Evolutionary conservation across 2,329 filamentous ascomycete genomes (phyloP), one percentile per base, ranked within the genome.

Genomic region (Colletotrichum tropicicola): DNA sequence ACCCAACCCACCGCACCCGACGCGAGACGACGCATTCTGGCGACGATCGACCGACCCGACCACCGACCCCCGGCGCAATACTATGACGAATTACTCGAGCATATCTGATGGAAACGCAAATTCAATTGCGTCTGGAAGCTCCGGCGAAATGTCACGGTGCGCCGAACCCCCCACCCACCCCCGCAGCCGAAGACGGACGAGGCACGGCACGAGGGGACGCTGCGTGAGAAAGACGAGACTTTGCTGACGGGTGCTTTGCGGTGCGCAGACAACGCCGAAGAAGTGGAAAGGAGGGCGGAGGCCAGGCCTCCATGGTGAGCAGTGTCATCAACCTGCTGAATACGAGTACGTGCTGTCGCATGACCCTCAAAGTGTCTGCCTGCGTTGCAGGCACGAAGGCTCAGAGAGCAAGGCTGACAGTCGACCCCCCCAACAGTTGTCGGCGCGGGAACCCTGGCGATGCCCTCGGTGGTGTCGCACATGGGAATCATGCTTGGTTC

Each of bases 281-380:
- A 73, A 87, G 85, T 68, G 89, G 91, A 72, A 94, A 94, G 80
- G 89, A 92, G 77, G 87, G 85, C 60, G 91, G 91, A 65, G 94
- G 96, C 58, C 88, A 94, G 74, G 96, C 96, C 71, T 92, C 92
- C 71, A 97, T 92, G 89, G 78, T 91, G 57, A 97, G 94, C 81
- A 97, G 94, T 76, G 91, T 96, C 70, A 91, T 98, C 80, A 99
- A 99, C 77, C 84, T 99, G 69, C 85, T 98, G 69, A 99, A 99
- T 79, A 99, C 96, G 17, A 99, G 93, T 96, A 85, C 64, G 88
- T 72, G 51, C 43, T 7, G n/a, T 37, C 52, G 39, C n/a, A 23
- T 19, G 19, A 28, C 44, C 35, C 15, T n/a, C 17, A 27, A 10
- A 5, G 7, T 23, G 9, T 19, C 19, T 32, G 15, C 47, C 47